Conservation (phyloP, 2,329 filamentous ascomycete species). For the Phaeosphaeriaceae sp. region DNA sequence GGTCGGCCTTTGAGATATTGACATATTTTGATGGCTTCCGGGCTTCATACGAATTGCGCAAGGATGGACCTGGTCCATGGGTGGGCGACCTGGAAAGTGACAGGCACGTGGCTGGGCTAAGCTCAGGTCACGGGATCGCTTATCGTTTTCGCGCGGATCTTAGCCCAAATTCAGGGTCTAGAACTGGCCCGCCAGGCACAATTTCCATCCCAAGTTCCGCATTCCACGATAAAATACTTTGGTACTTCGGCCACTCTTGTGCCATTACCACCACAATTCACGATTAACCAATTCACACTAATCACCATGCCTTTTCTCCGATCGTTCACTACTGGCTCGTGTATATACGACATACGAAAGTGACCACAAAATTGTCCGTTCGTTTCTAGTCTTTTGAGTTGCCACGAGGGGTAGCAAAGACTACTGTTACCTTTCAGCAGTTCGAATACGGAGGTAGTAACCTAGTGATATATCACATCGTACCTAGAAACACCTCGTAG, state of each 20-base stretch:
- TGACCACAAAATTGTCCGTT: slow-evolving; percentile 16
- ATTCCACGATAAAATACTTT: background rate
- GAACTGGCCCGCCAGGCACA: slow-evolving; percentile 4
- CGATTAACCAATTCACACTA: background rate
- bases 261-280: slow-evolving; percentile 1
- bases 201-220: slow-evolving; percentile 3
- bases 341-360: slow-evolving; percentile 44
- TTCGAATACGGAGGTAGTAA: background rate
- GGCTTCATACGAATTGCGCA: no score
- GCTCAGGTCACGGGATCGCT: slow-evolving; percentile 5
- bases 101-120: background rate
- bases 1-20: no score
- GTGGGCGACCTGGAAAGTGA: background rate
- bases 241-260: slow-evolving; percentile 5
- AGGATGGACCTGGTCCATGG: no score
- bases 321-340: slow-evolving; percentile 31
- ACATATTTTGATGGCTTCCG: no score
- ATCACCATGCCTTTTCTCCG: slow-evolving; percentile 37
- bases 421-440: background rate
- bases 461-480: no score
- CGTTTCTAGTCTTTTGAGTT: background rate
- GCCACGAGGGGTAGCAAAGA: background rate
- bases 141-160: slow-evolving; percentile 12
- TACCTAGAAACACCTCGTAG: background rate
- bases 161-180: slow-evolving; percentile 12